phyloP scores from a whole-genome alignment of 768 basidiomycete species.

The Termitomyces sp. region DNA sequence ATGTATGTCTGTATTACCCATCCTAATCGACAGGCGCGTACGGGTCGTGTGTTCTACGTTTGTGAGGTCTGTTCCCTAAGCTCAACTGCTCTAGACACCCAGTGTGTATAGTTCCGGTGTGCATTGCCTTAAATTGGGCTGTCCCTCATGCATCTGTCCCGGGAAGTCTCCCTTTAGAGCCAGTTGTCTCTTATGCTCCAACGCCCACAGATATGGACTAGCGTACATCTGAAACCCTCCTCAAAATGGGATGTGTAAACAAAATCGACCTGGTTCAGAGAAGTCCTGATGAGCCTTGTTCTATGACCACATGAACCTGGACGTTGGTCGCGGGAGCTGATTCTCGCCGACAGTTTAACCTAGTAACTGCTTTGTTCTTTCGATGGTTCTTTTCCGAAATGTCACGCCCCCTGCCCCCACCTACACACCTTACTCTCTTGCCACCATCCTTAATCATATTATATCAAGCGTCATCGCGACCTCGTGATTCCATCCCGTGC shows the following conservation, averaged over 20 bases:
- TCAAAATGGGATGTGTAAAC: background rate
- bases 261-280: constrained; percentile 8
- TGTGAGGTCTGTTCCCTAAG: background rate
- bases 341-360: background rate
- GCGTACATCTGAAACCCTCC: background rate
- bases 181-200: background rate
- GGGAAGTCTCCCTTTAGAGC: background rate
- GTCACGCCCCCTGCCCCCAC: background rate
- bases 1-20: background rate
- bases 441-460: background rate
- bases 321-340: background rate
- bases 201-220: background rate
- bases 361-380: background rate
- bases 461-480: background rate
- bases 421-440: background rate
- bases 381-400: constrained; percentile 1
- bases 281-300: background rate
- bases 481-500: background rate
- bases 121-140: background rate
- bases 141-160: background rate
- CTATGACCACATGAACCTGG: background rate
- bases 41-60: background rate
- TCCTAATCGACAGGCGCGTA: background rate
- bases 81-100: background rate
- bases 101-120: background rate